Conservation (phyloP, 257 asterid species). For the Solanum phureja region DNA sequence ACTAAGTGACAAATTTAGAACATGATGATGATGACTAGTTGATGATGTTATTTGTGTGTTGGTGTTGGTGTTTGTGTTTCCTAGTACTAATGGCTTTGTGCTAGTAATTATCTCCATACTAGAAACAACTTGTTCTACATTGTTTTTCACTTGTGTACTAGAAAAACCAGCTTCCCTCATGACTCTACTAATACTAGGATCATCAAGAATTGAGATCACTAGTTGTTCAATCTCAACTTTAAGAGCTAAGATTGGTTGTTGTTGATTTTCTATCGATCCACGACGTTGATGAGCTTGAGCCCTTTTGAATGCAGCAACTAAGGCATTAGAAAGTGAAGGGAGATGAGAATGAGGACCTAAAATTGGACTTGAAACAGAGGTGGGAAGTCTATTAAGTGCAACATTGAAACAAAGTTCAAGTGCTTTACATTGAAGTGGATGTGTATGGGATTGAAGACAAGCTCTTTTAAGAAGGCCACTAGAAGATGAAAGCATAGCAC, state of each 20-base stretch:
- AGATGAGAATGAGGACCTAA: constrained; percentile 47
- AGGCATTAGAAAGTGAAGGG: constrained; percentile 87
- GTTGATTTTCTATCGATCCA: constrained; percentile 70
- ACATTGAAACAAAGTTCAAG: constrained; percentile 96
- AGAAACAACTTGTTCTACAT: constrained; percentile 54
- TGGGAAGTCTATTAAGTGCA: constrained; percentile 83
- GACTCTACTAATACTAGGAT: constrained; percentile 94
- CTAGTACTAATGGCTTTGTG: constrained; percentile 22
- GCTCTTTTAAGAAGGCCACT: constrained; percentile 52
- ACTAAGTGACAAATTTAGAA: neutral
- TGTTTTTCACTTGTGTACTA: constrained; percentile 68
- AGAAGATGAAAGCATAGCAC: constrained; percentile 65
- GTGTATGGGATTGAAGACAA: constrained; percentile 79
- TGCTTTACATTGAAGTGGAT: constrained; percentile 93
- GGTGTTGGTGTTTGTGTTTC: constrained; percentile 11
- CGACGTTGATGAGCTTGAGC: constrained; percentile 98
- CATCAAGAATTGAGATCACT: constrained; percentile 73
- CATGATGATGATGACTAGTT: constrained; percentile 17
- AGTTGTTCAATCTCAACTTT: constrained; percentile 80
- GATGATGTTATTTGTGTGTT: neutral
- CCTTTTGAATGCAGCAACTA: constrained; percentile 89
- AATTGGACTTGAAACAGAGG: constrained; percentile 57
- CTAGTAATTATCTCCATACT: constrained; percentile 7
- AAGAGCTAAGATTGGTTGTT: constrained; percentile 68
- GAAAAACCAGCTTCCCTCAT: constrained; percentile 96